phyloP scores from a whole-genome alignment of 768 basidiomycete species.

The Russula emetica region DNA sequence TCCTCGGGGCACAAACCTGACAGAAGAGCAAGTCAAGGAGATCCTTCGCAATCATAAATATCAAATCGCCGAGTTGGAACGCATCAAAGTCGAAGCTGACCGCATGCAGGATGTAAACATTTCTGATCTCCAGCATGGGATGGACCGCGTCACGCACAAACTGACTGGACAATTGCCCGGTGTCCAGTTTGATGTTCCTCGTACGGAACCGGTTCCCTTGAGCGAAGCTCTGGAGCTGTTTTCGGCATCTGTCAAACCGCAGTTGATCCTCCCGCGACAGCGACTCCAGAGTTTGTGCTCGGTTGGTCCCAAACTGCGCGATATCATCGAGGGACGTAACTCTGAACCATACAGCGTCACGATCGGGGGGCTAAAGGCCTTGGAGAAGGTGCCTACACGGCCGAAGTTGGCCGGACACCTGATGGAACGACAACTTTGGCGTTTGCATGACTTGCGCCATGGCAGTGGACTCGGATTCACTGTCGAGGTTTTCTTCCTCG shows the following conservation, averaged over 20 bases:
- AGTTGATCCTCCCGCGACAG: not conserved
- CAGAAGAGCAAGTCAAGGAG: slow-evolving; percentile 7
- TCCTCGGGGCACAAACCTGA: not conserved
- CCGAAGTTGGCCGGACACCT: not conserved
- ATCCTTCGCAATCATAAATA: not conserved
- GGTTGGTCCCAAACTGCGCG: not conserved
- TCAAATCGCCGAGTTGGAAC: slow-evolving; percentile 8
- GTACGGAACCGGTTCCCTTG: not conserved
- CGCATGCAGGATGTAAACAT: not conserved
- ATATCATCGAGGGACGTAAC: not conserved
- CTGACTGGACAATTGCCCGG: slow-evolving; percentile 8
- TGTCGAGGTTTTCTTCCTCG: slow-evolving; percentile 14
- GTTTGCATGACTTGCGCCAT: not conserved
- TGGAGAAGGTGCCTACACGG: not conserved
- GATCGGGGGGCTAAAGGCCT: not conserved
- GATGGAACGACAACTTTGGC: slow-evolving; percentile 7
- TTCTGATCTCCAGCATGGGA: not conserved
- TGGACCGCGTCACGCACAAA: not conserved
- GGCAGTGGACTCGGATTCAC: slow-evolving; percentile 13
- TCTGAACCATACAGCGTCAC: not conserved
- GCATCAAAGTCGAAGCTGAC: not conserved
- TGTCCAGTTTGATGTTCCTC: not conserved
- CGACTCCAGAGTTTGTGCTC: slow-evolving; percentile 1
- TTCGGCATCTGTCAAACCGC: not conserved
- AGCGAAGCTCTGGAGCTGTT: not conserved